Base-by-base conservation (phyloP, 306 rosid species). In the Phaseolus lunatus region DNA sequence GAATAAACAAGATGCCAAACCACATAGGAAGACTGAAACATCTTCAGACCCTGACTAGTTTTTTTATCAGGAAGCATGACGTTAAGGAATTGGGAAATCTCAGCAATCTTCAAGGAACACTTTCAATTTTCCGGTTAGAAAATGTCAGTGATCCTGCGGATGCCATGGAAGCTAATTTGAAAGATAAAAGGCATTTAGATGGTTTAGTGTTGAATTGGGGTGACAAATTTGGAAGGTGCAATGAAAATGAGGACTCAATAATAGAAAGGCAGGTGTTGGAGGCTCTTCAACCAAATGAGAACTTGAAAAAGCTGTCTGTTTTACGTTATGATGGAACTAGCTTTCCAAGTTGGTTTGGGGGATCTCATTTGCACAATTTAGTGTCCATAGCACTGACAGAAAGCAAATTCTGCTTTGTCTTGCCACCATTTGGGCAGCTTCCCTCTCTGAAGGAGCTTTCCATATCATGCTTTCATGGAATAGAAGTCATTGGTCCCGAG, bases 261-360 rank as follows among this genome's bases (percentile, higher is more conserved):
- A 19, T 12, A 6, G 76, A 72, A 35, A 53, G 35, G 12, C 3
- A 1, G 3, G 53, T 62, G 8, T 63, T 75, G 2, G 49, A 76
- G 67, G 79, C 41, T 76, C 84, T 31, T 14, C 6, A 5, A 70
- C 80, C 80, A 64, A 64, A 49, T 76, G 13, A 8, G 4, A 76
- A 64, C 27, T 13, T 76, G 19, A 76, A 76, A 16, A 35, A 16
- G 27, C 65, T 76, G n/a, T 22, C 19, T 45, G 29, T 76, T 23
- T 0, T 18, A 10, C 10, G 7, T 27, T 76, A 76, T 43, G 7
- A 7, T 5, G 80, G 71, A 29, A 69, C 20, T 52, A 23, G 31
- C 12, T 29, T 84, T 61, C 83, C 88, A 15, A 33, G 29, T 12
- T 84, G 88, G 85, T 48, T 84, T 20, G 37, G 63, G 14, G 65